Evolutionary conservation across 2,329 filamentous ascomycete genomes (phyloP).

Genomic region (Claviceps digitariae): DNA sequence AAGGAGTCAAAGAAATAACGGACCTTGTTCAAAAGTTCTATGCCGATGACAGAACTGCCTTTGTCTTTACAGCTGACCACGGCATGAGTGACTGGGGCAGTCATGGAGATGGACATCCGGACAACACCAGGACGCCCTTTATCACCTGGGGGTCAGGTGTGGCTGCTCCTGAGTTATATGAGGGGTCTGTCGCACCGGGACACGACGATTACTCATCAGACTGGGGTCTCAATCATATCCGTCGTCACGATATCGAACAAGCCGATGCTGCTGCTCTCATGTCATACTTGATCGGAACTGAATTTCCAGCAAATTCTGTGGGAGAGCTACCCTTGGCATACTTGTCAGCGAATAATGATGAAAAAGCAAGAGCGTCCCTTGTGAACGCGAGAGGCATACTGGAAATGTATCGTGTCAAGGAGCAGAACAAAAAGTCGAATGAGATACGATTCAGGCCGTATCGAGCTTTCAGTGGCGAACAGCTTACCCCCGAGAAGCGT

Average conservation of each 20-base stretch:
- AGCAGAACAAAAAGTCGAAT: conserved; percentile 63
- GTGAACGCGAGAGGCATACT: conserved; percentile 78
- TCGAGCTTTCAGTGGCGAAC: conserved; percentile 49
- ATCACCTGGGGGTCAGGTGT: conserved; percentile 91
- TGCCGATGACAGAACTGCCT: conserved; percentile 70
- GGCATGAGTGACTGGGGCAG: conserved; percentile 99
- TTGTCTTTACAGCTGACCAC: conserved; percentile 94
- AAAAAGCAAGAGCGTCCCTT: conserved; percentile 74
- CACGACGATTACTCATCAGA: conserved; percentile 87
- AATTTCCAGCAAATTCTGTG: conserved; percentile 93
- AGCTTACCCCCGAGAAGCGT: conserved; percentile 51
- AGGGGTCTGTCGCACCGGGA: conserved; percentile 50
- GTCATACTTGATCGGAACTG: conserved; percentile 77
- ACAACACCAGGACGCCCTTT: conserved; percentile 89
- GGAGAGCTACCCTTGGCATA: conserved; percentile 81
- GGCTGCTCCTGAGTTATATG: conserved; percentile 52
- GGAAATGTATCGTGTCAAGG: conserved; percentile 94
- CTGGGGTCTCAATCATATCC: conserved; percentile 70
- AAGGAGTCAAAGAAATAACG: conserved; percentile 75
- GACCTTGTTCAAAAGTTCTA: conserved; percentile 79
- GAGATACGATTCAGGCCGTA: conserved; percentile 71
- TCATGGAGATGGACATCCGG: conserved; percentile 92
- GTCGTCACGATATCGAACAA: conserved; percentile 82
- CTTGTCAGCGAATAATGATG: conserved; percentile 53
- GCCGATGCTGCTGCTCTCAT: conserved; percentile 92